phyloP scores from a whole-genome alignment of 176 grass and related monocot species.

The Triticum turgidum region DNA sequence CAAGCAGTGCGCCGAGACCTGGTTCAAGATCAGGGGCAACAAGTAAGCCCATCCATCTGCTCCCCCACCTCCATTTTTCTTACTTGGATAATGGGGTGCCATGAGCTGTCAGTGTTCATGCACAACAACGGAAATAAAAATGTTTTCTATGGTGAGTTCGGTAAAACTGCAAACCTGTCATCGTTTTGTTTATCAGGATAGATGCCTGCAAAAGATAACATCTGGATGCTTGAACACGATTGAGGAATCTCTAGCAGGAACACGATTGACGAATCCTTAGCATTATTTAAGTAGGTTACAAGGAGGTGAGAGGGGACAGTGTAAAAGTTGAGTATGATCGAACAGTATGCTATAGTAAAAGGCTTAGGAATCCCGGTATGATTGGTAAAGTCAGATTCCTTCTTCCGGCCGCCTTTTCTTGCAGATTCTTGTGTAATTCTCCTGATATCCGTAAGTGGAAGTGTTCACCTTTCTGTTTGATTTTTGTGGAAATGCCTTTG shows the following conservation, averaged over 20 bases:
- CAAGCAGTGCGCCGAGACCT: constrained; percentile 97
- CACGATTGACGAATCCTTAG: constrained; percentile 45
- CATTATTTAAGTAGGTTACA: constrained; percentile 41
- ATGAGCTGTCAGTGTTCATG: background rate
- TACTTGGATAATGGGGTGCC: background rate
- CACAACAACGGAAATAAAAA: background rate
- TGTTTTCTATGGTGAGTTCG: background rate
- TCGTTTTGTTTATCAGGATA: background rate
- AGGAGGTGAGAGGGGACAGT: constrained; percentile 25
- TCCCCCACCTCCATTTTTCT: background rate
- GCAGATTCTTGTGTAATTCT: constrained; percentile 45
- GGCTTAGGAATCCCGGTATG: constrained; percentile 35
- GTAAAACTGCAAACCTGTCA: constrained; percentile 14
- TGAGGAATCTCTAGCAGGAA: constrained; percentile 47
- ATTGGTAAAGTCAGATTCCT: constrained; percentile 35
- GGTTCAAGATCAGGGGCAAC: constrained; percentile 99
- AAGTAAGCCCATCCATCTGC: constrained; percentile 58
- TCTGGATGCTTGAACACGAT: constrained; percentile 31
- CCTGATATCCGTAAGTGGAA: constrained; percentile 24
- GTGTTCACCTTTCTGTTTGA: constrained; percentile 2
- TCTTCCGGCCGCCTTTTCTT: constrained; percentile 21
- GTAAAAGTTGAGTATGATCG: constrained; percentile 33
- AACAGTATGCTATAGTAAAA: constrained; percentile 41
- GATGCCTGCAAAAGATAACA: constrained; percentile 2
- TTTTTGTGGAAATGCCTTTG: constrained; percentile 5